Conservation (phyloP, 352 stramenopile species). For the Phytophthora crassamura region DNA sequence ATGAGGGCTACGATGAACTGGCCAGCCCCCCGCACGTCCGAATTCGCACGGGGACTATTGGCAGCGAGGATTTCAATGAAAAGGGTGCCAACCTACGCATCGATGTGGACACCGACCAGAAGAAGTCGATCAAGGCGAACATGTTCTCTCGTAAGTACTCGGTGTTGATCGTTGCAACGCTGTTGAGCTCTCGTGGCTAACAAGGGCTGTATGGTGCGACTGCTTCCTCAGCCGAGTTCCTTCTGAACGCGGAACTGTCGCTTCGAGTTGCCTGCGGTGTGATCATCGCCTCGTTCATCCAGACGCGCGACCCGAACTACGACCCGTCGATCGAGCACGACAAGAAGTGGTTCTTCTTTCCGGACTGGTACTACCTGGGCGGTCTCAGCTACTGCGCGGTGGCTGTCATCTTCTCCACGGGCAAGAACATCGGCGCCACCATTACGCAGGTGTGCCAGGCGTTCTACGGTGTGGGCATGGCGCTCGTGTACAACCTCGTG, state of each 20-base stretch:
- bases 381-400: constrained; percentile 79
- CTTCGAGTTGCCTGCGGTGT: constrained; percentile 73
- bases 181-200: constrained; percentile 8
- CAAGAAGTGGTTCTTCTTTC: constrained; percentile 83
- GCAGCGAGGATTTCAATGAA: constrained; percentile 67
- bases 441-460: constrained; percentile 74
- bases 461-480: constrained; percentile 81
- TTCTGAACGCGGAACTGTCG: constrained; percentile 73
- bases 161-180: background rate
- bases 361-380: constrained; percentile 64
- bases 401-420: constrained; percentile 78
- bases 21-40: constrained; percentile 42
- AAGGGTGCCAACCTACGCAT: constrained; percentile 77
- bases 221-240: constrained; percentile 56
- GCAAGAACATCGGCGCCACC: constrained; percentile 75
- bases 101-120: constrained; percentile 60
- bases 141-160: constrained; percentile 60
- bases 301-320: constrained; percentile 63
- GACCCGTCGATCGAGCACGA: constrained; percentile 44
- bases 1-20: constrained; percentile 35
- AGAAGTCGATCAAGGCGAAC: constrained; percentile 59
- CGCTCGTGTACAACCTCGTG: constrained; percentile 81
- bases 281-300: constrained; percentile 71
- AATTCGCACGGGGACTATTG: constrained; percentile 52
- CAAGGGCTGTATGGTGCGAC: background rate